A percentile compares a stretch with the other conserved stretches of the same genome.
These are phyloP conservation scores for Solanum bukasovii DNA, from an alignment of 257 asterid species.

Conservation along the genomic window DNA sequence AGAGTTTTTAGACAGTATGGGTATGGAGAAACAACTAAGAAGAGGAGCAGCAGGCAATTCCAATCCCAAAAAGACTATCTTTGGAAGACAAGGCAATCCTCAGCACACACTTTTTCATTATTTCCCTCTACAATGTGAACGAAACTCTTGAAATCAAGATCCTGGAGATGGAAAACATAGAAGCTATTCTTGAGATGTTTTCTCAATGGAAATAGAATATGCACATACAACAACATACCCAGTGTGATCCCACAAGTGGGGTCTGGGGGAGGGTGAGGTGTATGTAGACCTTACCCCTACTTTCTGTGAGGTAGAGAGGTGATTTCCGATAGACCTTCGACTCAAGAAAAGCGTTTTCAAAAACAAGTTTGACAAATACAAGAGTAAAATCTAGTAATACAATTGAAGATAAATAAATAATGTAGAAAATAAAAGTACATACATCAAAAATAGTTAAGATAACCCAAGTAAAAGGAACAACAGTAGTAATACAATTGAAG, in stretches of 20 bases:
- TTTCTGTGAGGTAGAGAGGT: not conserved
- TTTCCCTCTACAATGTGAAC: not conserved
- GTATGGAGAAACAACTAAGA: not conserved
- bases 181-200: not conserved
- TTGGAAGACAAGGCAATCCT: not conserved
- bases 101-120: not conserved
- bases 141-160: not conserved
- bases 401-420: not conserved
- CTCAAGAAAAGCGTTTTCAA: no score
- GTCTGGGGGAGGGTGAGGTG: not conserved
- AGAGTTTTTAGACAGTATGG: not conserved
- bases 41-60: not conserved
- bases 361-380: not conserved
- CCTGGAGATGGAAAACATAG: not conserved
- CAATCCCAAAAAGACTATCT: not conserved
- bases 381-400: not conserved
- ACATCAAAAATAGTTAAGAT: not conserved
- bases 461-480: not conserved
- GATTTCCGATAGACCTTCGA: not conserved
- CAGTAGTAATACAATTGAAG: not conserved
- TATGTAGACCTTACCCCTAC: not conserved
- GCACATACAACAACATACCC: not conserved
- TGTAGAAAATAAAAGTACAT: not conserved
- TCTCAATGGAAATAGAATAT: not conserved
- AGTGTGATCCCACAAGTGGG: not conserved